Percentiles rank a stretch among this genome's conserved stretches.
These are phyloP conservation scores for Nakazawaea wickerhamii DNA, from an alignment of 805 yeast genomes.

Conservation along the genomic window DNA sequence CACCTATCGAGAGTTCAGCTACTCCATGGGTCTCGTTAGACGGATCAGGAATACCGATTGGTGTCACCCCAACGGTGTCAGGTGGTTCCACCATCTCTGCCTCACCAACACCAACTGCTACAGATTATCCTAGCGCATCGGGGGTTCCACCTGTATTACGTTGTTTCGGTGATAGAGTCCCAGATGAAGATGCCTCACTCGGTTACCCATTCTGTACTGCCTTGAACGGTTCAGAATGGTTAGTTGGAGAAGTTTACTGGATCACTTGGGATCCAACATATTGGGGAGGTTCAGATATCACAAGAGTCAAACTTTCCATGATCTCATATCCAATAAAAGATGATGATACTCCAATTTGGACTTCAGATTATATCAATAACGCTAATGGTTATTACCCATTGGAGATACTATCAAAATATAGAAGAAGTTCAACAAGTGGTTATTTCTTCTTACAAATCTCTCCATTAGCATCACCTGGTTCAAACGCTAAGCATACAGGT, in stretches of 20 bases:
- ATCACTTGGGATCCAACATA: conserved; percentile 43
- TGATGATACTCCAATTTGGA: conserved; percentile 26
- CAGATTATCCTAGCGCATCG: conserved; percentile 28
- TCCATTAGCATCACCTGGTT: conserved; percentile 30
- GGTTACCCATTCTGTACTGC: conserved; percentile 39
- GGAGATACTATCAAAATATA: conserved; percentile 25
- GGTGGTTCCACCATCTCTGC: conserved; percentile 30
- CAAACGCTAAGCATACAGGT: conserved; percentile 33
- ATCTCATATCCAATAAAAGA: conserved; percentile 31
- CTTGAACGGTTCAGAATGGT: conserved; percentile 34
- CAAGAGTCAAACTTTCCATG: conserved; percentile 28
- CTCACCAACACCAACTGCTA: conserved; percentile 36
- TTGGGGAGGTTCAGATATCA: conserved; percentile 31
- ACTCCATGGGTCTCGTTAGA: conserved; percentile 41
- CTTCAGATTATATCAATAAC: conserved; percentile 29
- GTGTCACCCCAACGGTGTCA: conserved; percentile 34
- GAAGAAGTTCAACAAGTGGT: conserved; percentile 22
- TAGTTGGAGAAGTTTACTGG: conserved; percentile 45
- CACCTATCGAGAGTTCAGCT: conserved; percentile 31
- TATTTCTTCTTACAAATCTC: conserved; percentile 33
- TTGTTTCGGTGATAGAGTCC: conserved; percentile 38
- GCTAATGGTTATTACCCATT: conserved; percentile 36
- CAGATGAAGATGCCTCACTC: conserved; percentile 19
- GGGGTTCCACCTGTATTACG: conserved; percentile 40
- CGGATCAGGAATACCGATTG: conserved; percentile 37